Conservation (phyloP, 139 green algal species). For the Desmodesmus armatus region DNA sequence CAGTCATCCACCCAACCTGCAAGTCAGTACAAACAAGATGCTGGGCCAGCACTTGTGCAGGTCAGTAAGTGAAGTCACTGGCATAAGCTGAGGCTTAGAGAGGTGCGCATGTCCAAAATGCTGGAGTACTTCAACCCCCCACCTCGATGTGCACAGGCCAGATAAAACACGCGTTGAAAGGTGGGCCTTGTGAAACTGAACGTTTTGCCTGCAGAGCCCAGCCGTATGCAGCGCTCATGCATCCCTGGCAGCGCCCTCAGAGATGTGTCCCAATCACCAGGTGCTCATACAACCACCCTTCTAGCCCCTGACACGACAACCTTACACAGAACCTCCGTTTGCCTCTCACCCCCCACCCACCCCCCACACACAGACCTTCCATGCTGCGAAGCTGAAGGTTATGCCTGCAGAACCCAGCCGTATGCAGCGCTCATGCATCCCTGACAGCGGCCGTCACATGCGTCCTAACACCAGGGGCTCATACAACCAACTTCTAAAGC, state of each 20-base stretch:
- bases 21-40: background rate
- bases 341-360: too few relatives aligned
- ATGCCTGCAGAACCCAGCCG: slow-evolving; percentile 83
- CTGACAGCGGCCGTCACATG: slow-evolving; percentile 64
- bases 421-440: slow-evolving; percentile 76
- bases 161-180: too few relatives aligned
- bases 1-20: slow-evolving; percentile 86
- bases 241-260: slow-evolving; percentile 78
- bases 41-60: too few relatives aligned
- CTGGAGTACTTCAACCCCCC: too few relatives aligned
- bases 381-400: slow-evolving; percentile 88
- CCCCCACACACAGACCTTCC: slow-evolving; percentile 73
- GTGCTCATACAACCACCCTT: too few relatives aligned
- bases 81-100: too few relatives aligned
- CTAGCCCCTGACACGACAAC: too few relatives aligned
- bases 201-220: slow-evolving; percentile 83
- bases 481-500: too few relatives aligned
- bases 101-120: too few relatives aligned
- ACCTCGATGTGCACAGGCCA: too few relatives aligned
- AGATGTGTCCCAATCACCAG: slow-evolving; percentile 65
- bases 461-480: slow-evolving; percentile 78
- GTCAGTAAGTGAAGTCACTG: too few relatives aligned
- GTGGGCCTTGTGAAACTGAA: slow-evolving; percentile 92
- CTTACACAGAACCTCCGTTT: too few relatives aligned
- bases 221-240: slow-evolving; percentile 69